These are phyloP conservation scores for Hebeloma cylindrosporum DNA, from an alignment of 768 basidiomycete species.

Conservation along the genomic window DNA sequence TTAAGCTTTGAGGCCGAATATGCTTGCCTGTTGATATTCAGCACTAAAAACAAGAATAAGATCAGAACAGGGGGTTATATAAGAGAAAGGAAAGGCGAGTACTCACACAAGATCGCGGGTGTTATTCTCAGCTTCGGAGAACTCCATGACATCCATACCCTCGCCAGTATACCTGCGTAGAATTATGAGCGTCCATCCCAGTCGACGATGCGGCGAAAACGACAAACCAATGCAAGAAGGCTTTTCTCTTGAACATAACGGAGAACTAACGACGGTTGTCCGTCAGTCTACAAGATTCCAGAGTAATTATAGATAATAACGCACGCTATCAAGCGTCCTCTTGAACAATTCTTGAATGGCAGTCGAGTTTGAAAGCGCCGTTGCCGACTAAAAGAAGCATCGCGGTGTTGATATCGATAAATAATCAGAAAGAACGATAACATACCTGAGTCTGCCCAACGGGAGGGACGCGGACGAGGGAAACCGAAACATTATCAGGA, in stretches of 20 bases:
- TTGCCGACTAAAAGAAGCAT: slow-evolving; percentile 49
- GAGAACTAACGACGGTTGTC: too few relatives aligned
- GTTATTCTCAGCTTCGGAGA: slow-evolving; percentile 87
- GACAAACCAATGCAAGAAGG: slow-evolving; percentile 90
- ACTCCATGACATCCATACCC: slow-evolving; percentile 88
- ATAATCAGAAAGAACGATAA: slow-evolving; percentile 8
- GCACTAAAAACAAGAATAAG: slow-evolving; percentile 42
- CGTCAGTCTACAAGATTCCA: too few relatives aligned
- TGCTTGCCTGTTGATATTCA: slow-evolving; percentile 87
- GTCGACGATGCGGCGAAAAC: too few relatives aligned
- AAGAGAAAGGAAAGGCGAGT: too few relatives aligned
- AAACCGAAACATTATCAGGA: slow-evolving; percentile 86
- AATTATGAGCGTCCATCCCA: too few relatives aligned
- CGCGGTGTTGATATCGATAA: slow-evolving; percentile 10
- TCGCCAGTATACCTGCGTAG: slow-evolving; percentile 89
- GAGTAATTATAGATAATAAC: too few relatives aligned
- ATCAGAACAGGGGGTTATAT: not conserved
- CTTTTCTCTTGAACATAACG: slow-evolving; percentile 79
- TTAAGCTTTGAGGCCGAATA: not conserved
- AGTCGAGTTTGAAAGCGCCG: slow-evolving; percentile 76
- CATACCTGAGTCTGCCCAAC: slow-evolving; percentile 71
- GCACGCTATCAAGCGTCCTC: slow-evolving; percentile 62
- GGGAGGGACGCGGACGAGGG: slow-evolving; percentile 80
- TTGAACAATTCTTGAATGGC: slow-evolving; percentile 86
- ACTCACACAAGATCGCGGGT: slow-evolving; percentile 78